These are phyloP conservation scores for Pythium biforme DNA, from an alignment of 352 stramenopile genomes.

Conservation along the genomic window DNA sequence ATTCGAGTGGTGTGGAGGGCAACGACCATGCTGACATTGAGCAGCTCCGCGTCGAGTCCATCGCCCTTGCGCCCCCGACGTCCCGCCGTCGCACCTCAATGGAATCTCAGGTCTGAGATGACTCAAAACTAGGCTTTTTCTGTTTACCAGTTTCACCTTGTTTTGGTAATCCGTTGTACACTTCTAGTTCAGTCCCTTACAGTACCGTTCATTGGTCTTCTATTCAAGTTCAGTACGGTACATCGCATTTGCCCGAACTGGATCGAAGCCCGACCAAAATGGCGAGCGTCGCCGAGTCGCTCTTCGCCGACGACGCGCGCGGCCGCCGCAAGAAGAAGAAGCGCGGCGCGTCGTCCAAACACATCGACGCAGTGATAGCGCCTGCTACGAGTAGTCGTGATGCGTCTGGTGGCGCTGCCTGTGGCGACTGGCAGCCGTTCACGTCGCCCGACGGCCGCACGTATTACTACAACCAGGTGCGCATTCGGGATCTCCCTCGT, in stretches of 20 bases:
- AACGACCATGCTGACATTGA: neutral
- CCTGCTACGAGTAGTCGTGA: no score
- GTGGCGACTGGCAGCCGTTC: constrained; percentile 44
- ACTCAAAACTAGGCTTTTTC: no score
- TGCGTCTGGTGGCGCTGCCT: neutral
- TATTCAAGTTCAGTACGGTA: no score
- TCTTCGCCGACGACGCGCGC: constrained; percentile 17
- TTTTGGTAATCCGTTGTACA: neutral
- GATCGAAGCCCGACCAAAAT: neutral
- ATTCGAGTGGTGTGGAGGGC: neutral
- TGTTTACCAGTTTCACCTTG: neutral
- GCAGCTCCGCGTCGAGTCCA: no score
- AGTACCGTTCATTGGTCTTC: neutral
- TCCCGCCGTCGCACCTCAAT: neutral
- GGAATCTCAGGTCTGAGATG: constrained; percentile 2
- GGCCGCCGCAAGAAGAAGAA: constrained; percentile 20
- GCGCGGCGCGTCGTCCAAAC: constrained; percentile 14
- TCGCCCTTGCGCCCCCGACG: no score
- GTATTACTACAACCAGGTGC: constrained; percentile 65
- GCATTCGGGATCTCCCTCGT: no score
- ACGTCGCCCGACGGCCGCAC: constrained; percentile 53
- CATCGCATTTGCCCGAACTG: no score
- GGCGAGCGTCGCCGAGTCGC: constrained; percentile 17
- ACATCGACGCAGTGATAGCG: neutral
- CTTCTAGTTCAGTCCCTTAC: neutral